phyloP scores from a whole-genome alignment of 176 grass and related monocot genomes.

The Cymbopogon citratus region DNA sequence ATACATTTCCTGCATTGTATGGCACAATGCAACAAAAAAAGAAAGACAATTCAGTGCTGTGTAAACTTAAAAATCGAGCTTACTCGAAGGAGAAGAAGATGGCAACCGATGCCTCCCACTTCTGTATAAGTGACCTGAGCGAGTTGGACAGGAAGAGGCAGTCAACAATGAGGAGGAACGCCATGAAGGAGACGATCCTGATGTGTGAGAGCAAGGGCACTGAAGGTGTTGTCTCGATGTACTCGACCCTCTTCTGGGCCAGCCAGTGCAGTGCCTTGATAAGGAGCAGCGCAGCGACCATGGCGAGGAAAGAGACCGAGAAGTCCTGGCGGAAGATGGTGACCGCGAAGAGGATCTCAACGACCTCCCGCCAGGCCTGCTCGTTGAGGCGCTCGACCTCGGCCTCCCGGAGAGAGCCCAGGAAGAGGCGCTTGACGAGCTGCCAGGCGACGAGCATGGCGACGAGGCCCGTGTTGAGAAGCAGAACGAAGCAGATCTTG shows the following conservation, averaged over 20 bases:
- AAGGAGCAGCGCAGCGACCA: conserved; percentile 74
- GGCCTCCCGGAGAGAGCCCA: conserved; percentile 80
- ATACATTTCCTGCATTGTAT: background rate
- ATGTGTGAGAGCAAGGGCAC: conserved; percentile 69
- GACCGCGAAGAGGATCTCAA: conserved; percentile 92
- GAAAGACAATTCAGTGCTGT: background rate
- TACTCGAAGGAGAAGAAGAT: conserved; percentile 99
- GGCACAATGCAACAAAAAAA: background rate
- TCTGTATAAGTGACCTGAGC: conserved; percentile 51
- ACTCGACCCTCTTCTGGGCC: conserved; percentile 82
- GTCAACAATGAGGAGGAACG: conserved; percentile 64
- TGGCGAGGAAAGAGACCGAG: conserved; percentile 78
- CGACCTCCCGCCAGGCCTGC: conserved; percentile 85
- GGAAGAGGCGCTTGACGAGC: conserved; percentile 79
- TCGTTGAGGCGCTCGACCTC: conserved; percentile 95
- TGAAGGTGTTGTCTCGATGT: conserved; percentile 88
- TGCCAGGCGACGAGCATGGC: conserved; percentile 90
- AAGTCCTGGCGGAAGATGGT: conserved; percentile 99
- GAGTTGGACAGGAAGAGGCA: conserved; percentile 73
- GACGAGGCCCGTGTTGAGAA: conserved; percentile 85
- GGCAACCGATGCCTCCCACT: conserved; percentile 64
- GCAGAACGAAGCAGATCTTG: conserved; percentile 96
- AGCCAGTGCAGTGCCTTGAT: conserved; percentile 88
- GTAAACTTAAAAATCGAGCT: conserved; percentile 22
- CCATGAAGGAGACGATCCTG: conserved; percentile 85